A percentile compares a stretch with the other conserved stretches of the same genome.
Conservation (phyloP, 768 basidiomycete species). For the Tulasnella sp. region DNA sequence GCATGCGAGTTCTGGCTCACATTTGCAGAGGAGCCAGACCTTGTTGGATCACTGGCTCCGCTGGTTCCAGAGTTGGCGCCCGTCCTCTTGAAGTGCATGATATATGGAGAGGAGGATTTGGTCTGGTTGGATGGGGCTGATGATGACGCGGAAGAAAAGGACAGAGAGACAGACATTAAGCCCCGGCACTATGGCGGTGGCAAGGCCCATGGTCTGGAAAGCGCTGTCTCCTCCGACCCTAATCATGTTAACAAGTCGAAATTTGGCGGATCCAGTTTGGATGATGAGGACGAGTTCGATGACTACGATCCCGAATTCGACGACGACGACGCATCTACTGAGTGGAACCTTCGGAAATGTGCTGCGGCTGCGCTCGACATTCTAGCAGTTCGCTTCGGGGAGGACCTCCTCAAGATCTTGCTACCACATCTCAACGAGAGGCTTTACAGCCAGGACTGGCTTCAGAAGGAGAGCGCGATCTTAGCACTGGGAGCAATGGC, state of each 20-base stretch:
- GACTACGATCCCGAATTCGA: constrained; percentile 84
- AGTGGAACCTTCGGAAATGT: constrained; percentile 98
- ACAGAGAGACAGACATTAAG: constrained; percentile 93
- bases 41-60: constrained; percentile 73
- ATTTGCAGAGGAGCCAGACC: constrained; percentile 89
- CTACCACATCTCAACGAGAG: constrained; percentile 86
- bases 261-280: constrained; percentile 22
- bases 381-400: constrained; percentile 82
- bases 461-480: constrained; percentile 90
- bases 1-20: constrained; percentile 99
- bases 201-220: constrained; percentile 73
- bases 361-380: constrained; percentile 96
- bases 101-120: constrained; percentile 94
- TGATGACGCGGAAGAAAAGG: constrained; percentile 71
- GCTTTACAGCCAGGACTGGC: constrained; percentile 86
- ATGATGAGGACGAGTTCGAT: constrained; percentile 81
- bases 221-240: constrained; percentile 17
- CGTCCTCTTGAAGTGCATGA: constrained; percentile 91
- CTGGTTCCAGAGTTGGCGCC: constrained; percentile 87
- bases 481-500: constrained; percentile 96
- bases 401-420: constrained; percentile 80
- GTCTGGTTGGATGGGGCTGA: constrained; percentile 86
- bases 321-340: constrained; percentile 92
- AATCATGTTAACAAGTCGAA: constrained; percentile 13
- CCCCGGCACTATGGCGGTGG: constrained; percentile 74